A percentile compares a stretch with the other conserved stretches of the same genome.
phyloP scores from a whole-genome alignment of 257 asterid species.

The Solanum peruvianum region DNA sequence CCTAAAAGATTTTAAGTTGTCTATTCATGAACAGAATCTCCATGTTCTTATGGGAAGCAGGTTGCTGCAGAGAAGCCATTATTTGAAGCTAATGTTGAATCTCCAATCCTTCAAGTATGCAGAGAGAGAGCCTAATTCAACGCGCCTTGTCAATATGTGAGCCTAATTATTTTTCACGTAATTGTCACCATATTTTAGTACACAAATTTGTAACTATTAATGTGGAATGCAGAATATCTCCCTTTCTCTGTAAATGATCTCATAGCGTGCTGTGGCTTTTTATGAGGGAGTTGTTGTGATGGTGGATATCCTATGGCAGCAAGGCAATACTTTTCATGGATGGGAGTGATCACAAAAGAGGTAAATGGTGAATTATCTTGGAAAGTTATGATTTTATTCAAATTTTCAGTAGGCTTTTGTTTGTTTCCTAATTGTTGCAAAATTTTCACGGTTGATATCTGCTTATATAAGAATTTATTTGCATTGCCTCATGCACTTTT shows the following conservation, averaged over 20 bases:
- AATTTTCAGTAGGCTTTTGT: no score
- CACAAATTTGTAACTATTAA: not conserved
- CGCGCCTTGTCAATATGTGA: not conserved
- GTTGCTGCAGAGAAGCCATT: conserved; percentile 28
- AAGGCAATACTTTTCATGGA: conserved; percentile 61
- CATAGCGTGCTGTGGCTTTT: conserved; percentile 70
- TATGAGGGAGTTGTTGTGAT: conserved; percentile 91
- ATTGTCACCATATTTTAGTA: not conserved
- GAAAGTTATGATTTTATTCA: no score
- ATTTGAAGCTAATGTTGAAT: conserved; percentile 19
- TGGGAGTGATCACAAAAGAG: conserved; percentile 83
- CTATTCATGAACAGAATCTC: conserved; percentile 7
- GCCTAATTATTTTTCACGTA: not conserved
- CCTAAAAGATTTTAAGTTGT: no score
- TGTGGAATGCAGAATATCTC: conserved; percentile 32
- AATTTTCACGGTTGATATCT: no score
- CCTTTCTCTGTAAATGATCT: conserved; percentile 90
- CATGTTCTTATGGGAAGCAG: conserved; percentile 13
- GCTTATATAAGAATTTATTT: no score
- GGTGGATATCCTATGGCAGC: conserved; percentile 83
- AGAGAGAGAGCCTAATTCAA: not conserved
- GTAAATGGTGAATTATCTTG: conserved; percentile 7
- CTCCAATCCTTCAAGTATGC: conserved; percentile 7
- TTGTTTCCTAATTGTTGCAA: no score
- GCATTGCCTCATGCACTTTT: no score